Conservation (phyloP, 768 basidiomycete species). For the Pulveroboletus sp. region DNA sequence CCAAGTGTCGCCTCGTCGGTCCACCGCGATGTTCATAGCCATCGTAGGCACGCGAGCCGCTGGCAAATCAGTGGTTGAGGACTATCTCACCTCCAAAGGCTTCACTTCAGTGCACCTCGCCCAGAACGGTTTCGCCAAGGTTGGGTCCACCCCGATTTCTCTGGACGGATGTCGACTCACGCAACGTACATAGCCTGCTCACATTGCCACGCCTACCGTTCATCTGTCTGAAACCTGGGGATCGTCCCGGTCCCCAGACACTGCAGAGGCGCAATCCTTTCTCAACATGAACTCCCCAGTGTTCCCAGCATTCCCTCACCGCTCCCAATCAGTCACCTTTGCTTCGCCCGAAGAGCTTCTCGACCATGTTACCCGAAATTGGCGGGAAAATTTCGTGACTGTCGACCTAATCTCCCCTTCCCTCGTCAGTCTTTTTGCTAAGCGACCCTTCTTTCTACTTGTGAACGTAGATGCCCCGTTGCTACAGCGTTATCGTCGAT, state of each 20-base stretch:
- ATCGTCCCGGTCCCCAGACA: background rate
- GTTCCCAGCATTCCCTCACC: constrained; percentile 17
- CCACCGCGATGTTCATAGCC: constrained; percentile 55
- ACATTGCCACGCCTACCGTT: background rate
- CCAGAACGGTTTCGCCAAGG: constrained; percentile 17
- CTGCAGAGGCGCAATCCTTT: constrained; percentile 13
- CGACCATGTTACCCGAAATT: constrained; percentile 72
- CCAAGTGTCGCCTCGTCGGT: background rate
- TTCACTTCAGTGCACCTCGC: constrained; percentile 49
- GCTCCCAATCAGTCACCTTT: constrained; percentile 32
- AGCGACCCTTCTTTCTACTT: constrained; percentile 88
- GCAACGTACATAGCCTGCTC: constrained; percentile 6
- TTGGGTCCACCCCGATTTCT: constrained; percentile 4
- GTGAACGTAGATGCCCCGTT: constrained; percentile 81
- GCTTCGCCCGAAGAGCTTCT: constrained; percentile 51
- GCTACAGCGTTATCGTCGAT: constrained; percentile 59
- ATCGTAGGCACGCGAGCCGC: constrained; percentile 60
- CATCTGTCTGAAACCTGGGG: background rate
- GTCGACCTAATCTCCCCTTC: constrained; percentile 54
- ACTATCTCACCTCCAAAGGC: constrained; percentile 55
- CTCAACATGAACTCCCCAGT: constrained; percentile 19
- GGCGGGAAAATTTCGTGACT: constrained; percentile 80
- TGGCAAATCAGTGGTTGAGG: constrained; percentile 55
- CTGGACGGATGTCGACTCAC: background rate
- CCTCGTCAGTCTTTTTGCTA: constrained; percentile 65